A percentile compares a stretch with the other conserved stretches of the same genome.
Conservation (phyloP, 768 basidiomycete genomes). For the Suillus americanus region DNA sequence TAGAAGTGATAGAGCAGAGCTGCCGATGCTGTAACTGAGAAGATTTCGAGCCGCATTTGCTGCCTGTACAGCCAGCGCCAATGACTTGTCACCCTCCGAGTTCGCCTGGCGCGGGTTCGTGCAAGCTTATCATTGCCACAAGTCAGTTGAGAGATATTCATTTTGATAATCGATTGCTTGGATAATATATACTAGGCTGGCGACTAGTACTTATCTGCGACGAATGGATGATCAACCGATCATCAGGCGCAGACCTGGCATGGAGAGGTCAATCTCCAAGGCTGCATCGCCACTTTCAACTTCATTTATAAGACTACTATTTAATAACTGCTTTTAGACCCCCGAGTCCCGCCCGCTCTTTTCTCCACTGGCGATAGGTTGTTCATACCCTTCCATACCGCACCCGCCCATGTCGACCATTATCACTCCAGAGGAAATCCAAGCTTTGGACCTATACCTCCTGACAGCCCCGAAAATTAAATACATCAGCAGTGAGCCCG, state of each 20-base stretch:
- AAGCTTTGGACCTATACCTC: constrained; percentile 6
- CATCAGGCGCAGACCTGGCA: background rate
- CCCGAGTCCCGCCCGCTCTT: background rate
- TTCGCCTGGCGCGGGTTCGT: background rate
- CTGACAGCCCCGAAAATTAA: background rate
- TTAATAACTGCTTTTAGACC: background rate
- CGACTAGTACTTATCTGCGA: background rate
- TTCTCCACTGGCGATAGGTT: background rate
- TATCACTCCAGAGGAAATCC: background rate
- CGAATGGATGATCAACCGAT: background rate
- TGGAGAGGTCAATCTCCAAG: no score
- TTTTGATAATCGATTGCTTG: background rate
- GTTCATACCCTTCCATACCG: background rate
- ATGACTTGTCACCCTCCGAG: no score
- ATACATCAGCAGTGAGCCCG: constrained; percentile 4
- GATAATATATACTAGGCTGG: no score
- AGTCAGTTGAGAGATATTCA: background rate
- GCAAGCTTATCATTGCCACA: background rate
- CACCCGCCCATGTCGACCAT: background rate
- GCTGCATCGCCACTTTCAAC: background rate
- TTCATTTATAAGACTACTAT: background rate
- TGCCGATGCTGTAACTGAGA: background rate
- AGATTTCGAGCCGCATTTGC: background rate
- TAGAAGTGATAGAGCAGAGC: background rate
- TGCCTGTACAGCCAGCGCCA: background rate